Percentiles rank a stretch among this genome's conserved stretches.
Conservation (phyloP, 495 filamentous ascomycete genomes). For the Talaromyces thailandensis region DNA sequence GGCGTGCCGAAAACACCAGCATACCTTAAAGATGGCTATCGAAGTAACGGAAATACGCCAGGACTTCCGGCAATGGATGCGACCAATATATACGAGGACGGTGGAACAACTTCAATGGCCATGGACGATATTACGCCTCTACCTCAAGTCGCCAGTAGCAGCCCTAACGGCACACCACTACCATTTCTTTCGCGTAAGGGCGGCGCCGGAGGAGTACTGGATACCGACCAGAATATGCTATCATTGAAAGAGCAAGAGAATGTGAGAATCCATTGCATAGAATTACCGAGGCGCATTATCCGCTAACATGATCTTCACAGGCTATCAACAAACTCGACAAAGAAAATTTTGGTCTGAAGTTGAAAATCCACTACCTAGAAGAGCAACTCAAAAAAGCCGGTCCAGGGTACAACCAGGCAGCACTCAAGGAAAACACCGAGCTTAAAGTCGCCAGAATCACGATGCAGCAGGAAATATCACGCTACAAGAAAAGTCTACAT, state of each 20-base stretch:
- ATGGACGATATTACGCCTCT: conserved; percentile 50
- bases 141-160: conserved; percentile 68
- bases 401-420: conserved; percentile 75
- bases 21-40: conserved; percentile 49
- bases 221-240: conserved; percentile 70
- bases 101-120: conserved; percentile 46
- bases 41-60: conserved; percentile 55
- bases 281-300: not conserved
- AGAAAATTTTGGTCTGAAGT: conserved; percentile 88
- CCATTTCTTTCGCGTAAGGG: conserved; percentile 52
- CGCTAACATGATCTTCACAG: conserved; percentile 20
- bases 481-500: conserved; percentile 70
- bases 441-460: conserved; percentile 85
- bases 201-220: conserved; percentile 51
- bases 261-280: conserved; percentile 30
- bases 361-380: conserved; percentile 94
- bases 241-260: conserved; percentile 91
- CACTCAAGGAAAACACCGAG: conserved; percentile 89
- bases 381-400: conserved; percentile 78
- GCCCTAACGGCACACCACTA: conserved; percentile 70
- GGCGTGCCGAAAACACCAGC: conserved; percentile 61
- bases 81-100: conserved; percentile 59
- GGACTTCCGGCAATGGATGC: conserved; percentile 49
- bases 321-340: conserved; percentile 92
- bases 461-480: conserved; percentile 75